A percentile compares a stretch with the other conserved stretches of the same genome.
Conservation (phyloP, 257 asterid species). For the Rhazya stricta region DNA sequence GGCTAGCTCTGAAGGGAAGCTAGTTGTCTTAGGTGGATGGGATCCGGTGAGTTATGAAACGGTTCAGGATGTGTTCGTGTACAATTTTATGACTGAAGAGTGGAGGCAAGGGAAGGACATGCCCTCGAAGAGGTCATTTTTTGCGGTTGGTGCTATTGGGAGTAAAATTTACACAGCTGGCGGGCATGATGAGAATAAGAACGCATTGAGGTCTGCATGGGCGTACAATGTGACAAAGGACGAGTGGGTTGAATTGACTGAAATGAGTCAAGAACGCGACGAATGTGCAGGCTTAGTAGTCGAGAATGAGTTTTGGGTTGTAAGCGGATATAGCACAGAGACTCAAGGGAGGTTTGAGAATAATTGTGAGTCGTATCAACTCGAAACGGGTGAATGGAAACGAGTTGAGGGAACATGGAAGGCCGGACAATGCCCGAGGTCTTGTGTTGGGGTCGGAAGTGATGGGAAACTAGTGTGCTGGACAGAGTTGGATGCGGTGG, state of each 20-base stretch:
- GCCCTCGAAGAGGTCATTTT: constrained; percentile 13
- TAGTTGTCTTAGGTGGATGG: constrained; percentile 12
- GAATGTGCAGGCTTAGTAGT: constrained; percentile 6
- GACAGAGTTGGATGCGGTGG: constrained; percentile 4
- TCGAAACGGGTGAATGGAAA: constrained; percentile 7
- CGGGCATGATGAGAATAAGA: constrained; percentile 14
- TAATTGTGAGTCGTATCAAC: neutral
- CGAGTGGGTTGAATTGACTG: constrained; percentile 13
- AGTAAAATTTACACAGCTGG: constrained; percentile 7
- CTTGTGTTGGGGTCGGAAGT: constrained; percentile 8
- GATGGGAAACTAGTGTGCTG: neutral
- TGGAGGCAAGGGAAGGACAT: constrained; percentile 9
- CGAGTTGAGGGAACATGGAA: constrained; percentile 4
- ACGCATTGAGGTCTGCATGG: constrained; percentile 10
- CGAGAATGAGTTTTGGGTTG: constrained; percentile 9
- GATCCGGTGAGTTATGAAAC: neutral
- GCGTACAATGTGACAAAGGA: neutral
- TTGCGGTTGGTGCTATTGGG: constrained; percentile 3
- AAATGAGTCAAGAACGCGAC: constrained; percentile 4
- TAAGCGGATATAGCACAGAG: constrained; percentile 10
- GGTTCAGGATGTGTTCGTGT: constrained; percentile 9
- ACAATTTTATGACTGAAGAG: neutral
- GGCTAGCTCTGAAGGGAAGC: constrained; percentile 10
- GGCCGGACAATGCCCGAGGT: constrained; percentile 6
- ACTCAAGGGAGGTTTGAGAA: constrained; percentile 6